Percentiles rank a stretch among this genome's conserved stretches.
phyloP scores from a whole-genome alignment of 1,139 yeast species.

The Trichomonascaceae sp. region DNA sequence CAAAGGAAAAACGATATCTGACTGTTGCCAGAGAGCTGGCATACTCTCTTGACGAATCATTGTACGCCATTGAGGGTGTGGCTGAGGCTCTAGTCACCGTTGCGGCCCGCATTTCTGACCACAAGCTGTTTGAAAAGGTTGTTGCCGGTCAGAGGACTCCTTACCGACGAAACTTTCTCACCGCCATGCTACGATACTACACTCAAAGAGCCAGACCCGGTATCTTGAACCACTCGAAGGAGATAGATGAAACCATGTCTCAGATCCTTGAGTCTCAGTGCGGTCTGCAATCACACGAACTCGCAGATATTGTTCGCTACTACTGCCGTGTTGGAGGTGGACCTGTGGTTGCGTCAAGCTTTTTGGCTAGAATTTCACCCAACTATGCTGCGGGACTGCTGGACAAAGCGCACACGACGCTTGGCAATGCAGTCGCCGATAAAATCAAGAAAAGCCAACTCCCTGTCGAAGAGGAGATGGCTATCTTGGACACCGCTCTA shows the following conservation, averaged over 20 bases:
- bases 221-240: background rate
- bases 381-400: too few species aligned
- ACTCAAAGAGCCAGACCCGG: too few species aligned
- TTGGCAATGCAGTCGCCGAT: too few species aligned
- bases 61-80: background rate
- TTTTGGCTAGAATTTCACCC: too few species aligned
- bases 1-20: background rate
- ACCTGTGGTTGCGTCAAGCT: too few species aligned
- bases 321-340: too few species aligned
- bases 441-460: too few species aligned
- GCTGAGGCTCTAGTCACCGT: background rate
- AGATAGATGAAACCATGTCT: background rate
- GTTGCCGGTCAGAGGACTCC: too few species aligned
- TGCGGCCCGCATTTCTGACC: background rate
- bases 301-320: background rate
- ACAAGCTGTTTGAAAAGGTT: too few species aligned
- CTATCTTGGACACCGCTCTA: too few species aligned
- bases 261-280: background rate
- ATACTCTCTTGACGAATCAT: background rate
- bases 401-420: too few species aligned
- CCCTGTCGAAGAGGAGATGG: too few species aligned
- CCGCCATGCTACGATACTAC: background rate
- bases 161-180: background rate
- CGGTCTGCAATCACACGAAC: background rate
- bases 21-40: background rate